Base-by-base conservation (phyloP, 768 basidiomycete genomes). In the Nidularia pulvinata region DNA sequence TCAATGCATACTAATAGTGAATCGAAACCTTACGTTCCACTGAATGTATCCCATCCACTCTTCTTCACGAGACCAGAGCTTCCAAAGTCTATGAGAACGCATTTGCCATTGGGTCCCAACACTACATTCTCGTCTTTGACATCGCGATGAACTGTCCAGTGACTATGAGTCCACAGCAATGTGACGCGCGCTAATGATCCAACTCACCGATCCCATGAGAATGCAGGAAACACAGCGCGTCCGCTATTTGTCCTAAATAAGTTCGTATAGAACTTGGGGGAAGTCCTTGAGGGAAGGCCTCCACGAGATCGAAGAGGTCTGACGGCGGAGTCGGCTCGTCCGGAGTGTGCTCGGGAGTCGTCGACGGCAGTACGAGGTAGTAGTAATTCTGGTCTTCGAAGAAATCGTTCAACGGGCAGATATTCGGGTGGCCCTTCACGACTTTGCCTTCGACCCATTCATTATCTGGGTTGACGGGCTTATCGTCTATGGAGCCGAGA, bases 41-140 rank as follows among this genome's bases (percentile, higher is more conserved):
- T 94, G 68, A 94, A 94, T 43, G 88, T 92, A 64, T 94, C 92
- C 92, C 92, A 94, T 34, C 92, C 92, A 46, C 78, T 75, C 65
- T 88, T 91, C 72, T 84, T 89, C 39, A 93, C 83, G 48, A 94
- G 74, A 19, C 92, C 92, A 30, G 92, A 93, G 61, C 93, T 95
- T 43, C 96, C 96, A 67, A 98, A 99, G 66, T 99, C 96, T 65
- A 99, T 98, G 62, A 99, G 69, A 67, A 98, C 86, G 65, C 92
- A 94, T 65, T 82, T 85, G 33, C 92, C 95, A 45, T 81, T 70
- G 13, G 87, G 84, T 6, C 89, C 91, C 43, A 94, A 79, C 36
- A 94, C 88, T 13, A 94, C 90, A 66, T 98, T 97, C 69, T 99
- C 96, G 62, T 99, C 96, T 72, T 99, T 99, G 69, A 99, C 87